A percentile compares a stretch with the other conserved stretches of the same genome.
Conservation (phyloP, 163 green algal species). For the Chlamydomonas reinhardtii region DNA sequence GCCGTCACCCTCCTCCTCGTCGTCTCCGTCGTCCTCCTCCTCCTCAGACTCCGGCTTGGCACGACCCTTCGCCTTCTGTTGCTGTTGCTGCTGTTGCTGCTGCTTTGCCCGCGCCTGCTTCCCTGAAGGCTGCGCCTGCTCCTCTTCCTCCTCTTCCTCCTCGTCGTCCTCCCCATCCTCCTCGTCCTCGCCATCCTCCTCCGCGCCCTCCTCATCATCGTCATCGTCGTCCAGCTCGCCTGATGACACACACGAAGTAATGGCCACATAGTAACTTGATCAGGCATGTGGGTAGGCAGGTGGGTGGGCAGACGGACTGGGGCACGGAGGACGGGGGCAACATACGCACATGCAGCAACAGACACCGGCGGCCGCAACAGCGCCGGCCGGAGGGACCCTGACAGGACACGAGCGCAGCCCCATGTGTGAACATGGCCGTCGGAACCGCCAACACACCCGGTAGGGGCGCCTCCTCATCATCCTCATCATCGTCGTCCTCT, state of each 20-base stretch:
- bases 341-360: too few relatives aligned
- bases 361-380: background rate
- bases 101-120: background rate
- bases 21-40: background rate
- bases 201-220: slow-evolving; percentile 2
- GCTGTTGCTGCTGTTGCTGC: slow-evolving; percentile 3
- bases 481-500: slow-evolving; percentile 53
- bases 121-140: background rate
- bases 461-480: slow-evolving; percentile 35
- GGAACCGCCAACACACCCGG: slow-evolving; percentile 10
- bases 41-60: slow-evolving; percentile 5
- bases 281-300: too few relatives aligned
- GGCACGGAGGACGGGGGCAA: too few relatives aligned
- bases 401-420: too few relatives aligned
- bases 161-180: slow-evolving; percentile 3
- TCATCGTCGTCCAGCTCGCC: slow-evolving; percentile 34
- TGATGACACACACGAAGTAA: background rate
- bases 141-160: slow-evolving; percentile 15
- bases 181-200: background rate
- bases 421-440: too few relatives aligned
- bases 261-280: too few relatives aligned
- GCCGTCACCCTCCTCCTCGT: background rate
- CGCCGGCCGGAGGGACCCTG: too few relatives aligned
- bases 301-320: too few relatives aligned
- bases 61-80: background rate